These are phyloP conservation scores for Phaeomoniella chlamydospora DNA, from an alignment of 2,329 filamentous ascomycete genomes.

Conservation along the genomic window DNA sequence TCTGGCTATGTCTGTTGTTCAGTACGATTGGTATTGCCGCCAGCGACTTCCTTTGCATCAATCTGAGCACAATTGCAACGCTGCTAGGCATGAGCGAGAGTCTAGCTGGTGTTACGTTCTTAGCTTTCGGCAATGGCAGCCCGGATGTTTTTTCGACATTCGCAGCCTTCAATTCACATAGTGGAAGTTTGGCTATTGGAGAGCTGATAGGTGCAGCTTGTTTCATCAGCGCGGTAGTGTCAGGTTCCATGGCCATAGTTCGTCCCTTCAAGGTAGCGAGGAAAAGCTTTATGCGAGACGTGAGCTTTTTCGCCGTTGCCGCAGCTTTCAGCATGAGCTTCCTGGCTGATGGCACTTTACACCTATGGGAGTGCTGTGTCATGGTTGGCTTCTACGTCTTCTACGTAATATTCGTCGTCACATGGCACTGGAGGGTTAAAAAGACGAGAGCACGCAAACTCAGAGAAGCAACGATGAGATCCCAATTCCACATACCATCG, in stretches of 20 bases:
- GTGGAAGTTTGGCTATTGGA: slow-evolving; percentile 89
- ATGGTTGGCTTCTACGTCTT: slow-evolving; percentile 90
- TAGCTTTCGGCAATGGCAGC: slow-evolving; percentile 94
- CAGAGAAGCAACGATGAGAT: slow-evolving; percentile 56
- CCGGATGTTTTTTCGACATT: slow-evolving; percentile 98
- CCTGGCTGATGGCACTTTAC: slow-evolving; percentile 67
- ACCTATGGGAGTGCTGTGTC: slow-evolving; percentile 72
- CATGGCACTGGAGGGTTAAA: slow-evolving; percentile 78
- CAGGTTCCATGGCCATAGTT: slow-evolving; percentile 94
- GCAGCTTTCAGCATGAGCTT: slow-evolving; percentile 79
- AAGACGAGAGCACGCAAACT: slow-evolving; percentile 46
- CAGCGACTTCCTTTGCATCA: slow-evolving; percentile 96
- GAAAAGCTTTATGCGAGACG: slow-evolving; percentile 80
- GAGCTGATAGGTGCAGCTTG: slow-evolving; percentile 89
- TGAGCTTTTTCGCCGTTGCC: slow-evolving; percentile 80
- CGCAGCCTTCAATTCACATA: slow-evolving; percentile 92
- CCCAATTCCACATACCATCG: slow-evolving; percentile 52
- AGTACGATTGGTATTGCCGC: slow-evolving; percentile 95
- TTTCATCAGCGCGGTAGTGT: slow-evolving; percentile 93
- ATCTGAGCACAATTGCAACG: slow-evolving; percentile 80
- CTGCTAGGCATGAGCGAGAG: slow-evolving; percentile 91
- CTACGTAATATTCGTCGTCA: slow-evolving; percentile 77
- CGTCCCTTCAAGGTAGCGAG: slow-evolving; percentile 82
- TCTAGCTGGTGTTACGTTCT: slow-evolving; percentile 86
- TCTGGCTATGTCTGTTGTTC: slow-evolving; percentile 83